Evolutionary conservation across 192 early-diverging fungal genomes (phyloP).

Genomic region (Helicostylum pulchrum): DNA sequence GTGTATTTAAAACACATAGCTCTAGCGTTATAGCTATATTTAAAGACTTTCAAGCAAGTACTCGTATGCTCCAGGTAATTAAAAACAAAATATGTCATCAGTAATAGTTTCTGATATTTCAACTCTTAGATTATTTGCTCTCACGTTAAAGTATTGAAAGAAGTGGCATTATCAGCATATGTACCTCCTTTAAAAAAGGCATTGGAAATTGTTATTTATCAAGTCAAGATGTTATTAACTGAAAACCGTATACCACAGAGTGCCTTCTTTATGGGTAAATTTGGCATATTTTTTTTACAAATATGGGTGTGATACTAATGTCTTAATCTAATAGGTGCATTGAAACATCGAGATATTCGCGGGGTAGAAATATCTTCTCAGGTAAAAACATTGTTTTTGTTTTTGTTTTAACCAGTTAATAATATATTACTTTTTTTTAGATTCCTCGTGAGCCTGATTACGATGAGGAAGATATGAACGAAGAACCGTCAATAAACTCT

Average conservation of each 20-base stretch:
- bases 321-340: constrained; percentile 25
- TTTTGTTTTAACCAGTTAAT: background rate
- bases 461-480: background rate
- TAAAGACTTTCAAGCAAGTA: constrained; percentile 49
- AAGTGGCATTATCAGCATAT: constrained; percentile 53
- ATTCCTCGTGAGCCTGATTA: constrained; percentile 4
- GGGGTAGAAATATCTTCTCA: constrained; percentile 71
- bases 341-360: constrained; percentile 71
- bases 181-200: constrained; percentile 69
- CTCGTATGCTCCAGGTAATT: constrained; percentile 48
- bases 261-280: constrained; percentile 36
- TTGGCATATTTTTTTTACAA: too few species aligned
- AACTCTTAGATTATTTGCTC: constrained; percentile 62
- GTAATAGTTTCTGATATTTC: background rate
- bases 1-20: constrained; percentile 44
- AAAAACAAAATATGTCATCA: background rate
- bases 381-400: constrained; percentile 26
- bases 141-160: constrained; percentile 71
- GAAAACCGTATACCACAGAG: constrained; percentile 58
- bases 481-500: background rate
- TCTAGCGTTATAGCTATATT: constrained; percentile 44
- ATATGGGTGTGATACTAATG: background rate
- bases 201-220: constrained; percentile 70
- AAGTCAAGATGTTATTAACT: constrained; percentile 70
- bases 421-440: background rate